Base-by-base conservation (phyloP, 495 filamentous ascomycete genomes). In the Penicillium roqueforti region DNA sequence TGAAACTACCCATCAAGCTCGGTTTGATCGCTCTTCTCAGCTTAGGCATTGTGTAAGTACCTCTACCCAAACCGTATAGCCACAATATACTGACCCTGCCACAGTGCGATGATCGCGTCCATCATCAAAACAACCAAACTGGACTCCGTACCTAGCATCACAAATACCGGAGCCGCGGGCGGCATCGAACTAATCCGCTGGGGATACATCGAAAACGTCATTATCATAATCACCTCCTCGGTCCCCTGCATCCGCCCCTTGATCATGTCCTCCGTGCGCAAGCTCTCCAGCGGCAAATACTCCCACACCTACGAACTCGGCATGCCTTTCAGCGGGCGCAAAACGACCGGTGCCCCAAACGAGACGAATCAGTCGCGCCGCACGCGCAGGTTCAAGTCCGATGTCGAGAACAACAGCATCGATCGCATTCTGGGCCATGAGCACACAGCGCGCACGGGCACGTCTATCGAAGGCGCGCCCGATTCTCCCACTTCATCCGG, bases 121-220 rank as follows among this genome's bases (percentile, higher is more conserved):
- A 71, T 74, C 37, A 59, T 76, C 57, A 75, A 75, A 38, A 75
- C 73, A 6, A 68, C 70, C 20, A 72, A 73, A 34, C 68, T 70
- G 39, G 47, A 60, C 53, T 44, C 68, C 16, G 51, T 76, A 9
- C 69, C 68, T 22, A 61, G 67, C 36, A 49, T 70, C 41, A 70
- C 67, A 0, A 66, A 72, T 40, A 61, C 68, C 13, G 67, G 67
- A 16, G 48, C 66, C 1, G 29, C 9, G 1, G 68, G 68, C 29
- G 64, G 58, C 16, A 45, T 69, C 37, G 60, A 67, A 45, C 52
- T 72, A 1, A 70, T 72, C 53, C 64, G 64, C 36, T 72, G 69
- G 68, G 66, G 62, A 13, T 72, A 63, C 32, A 54, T 65, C 26
- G 68, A 72, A 40, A 68, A 69, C 40, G n/a, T 57, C 9, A 63